Evolutionary conservation across 1,284 basidiomycete species (phyloP), one percentile per base, ranked within the genome.

Genomic region (Leccinum angustisporum): DNA sequence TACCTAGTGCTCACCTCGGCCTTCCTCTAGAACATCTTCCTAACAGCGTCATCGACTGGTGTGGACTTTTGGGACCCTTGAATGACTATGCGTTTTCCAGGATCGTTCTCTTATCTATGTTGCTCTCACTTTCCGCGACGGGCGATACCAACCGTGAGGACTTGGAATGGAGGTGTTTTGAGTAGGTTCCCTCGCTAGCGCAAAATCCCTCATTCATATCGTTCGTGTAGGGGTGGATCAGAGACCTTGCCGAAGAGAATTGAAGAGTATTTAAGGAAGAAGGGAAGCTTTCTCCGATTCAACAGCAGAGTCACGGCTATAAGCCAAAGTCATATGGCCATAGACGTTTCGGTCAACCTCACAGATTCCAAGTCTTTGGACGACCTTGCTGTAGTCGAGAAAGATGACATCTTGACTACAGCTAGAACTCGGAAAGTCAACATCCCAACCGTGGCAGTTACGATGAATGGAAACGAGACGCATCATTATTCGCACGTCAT

Each of bases 41-140:
- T 4, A 65, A 18, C 18, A 65, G 62, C 9, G 63, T 65, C 2
- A 61, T 72, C 52, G 61, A 70, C 52, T 74, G 71, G 70, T 66
- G 63, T 21, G 63, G 52, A 31, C 61, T 63, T 4, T 55, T 74
- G 11, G 55, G 13, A 2, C 2, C 1, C 13, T 0, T 3, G 13
- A n/a, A 7, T 38, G 48, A 61, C 3, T 1, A 0, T 33, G 31
- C 53, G 14, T 53, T 63, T 0, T 5, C 18, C 27, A 48, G 65
- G 3, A 0, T 13, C 2, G 21, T 65, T 54, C 18, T 65, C 10
- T 10, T 46, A 21, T 18, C 8, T 21, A 14, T 46, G 18, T 25
- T 7, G 1, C 0, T 55, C 31, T 13, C 27, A n/a, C 6, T 11
- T 13, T 1, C n/a, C n/a, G 13, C 13, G 5, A 6, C 10, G 8